Conservation (phyloP, 2,329 filamentous ascomycete species). For the Claviceps monticola region DNA sequence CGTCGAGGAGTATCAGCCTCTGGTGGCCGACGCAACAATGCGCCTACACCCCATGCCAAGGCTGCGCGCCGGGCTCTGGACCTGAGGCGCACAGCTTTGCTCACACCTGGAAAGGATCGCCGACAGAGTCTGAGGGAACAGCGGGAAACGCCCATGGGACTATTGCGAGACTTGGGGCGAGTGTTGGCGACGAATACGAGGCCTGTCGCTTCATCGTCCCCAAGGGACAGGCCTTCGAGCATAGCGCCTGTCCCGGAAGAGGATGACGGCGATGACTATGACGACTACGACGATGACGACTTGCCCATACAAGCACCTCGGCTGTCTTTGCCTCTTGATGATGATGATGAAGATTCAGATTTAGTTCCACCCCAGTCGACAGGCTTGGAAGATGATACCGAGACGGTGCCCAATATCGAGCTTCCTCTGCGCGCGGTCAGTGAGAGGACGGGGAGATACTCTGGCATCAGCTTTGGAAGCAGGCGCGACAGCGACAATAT, state of each 20-base stretch:
- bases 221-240: constrained; percentile 16
- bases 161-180: constrained; percentile 39
- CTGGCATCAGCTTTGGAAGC: constrained; percentile 40
- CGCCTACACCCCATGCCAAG: constrained; percentile 45
- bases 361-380: constrained; percentile 39
- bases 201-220: constrained; percentile 32
- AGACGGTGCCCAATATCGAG: constrained; percentile 46
- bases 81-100: constrained; percentile 42
- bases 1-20: constrained; percentile 32
- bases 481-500: constrained; percentile 40
- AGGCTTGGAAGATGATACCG: constrained; percentile 43
- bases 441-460: constrained; percentile 31
- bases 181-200: constrained; percentile 36
- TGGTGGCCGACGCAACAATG: constrained; percentile 26
- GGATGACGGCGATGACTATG: constrained; percentile 18
- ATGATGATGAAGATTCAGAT: constrained; percentile 33
- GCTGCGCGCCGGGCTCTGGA: constrained; percentile 46
- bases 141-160: constrained; percentile 40
- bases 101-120: constrained; percentile 45
- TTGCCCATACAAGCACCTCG: constrained; percentile 36
- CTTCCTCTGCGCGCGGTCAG: constrained; percentile 37
- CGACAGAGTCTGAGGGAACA: constrained; percentile 43
- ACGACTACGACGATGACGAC: constrained; percentile 26
- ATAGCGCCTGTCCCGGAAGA: constrained; percentile 18
- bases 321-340: constrained; percentile 39